Percentiles rank a stretch among this genome's conserved stretches.
These are phyloP conservation scores for Mrakia blollopis DNA, from an alignment of 768 basidiomycete genomes.

Conservation along the genomic window DNA sequence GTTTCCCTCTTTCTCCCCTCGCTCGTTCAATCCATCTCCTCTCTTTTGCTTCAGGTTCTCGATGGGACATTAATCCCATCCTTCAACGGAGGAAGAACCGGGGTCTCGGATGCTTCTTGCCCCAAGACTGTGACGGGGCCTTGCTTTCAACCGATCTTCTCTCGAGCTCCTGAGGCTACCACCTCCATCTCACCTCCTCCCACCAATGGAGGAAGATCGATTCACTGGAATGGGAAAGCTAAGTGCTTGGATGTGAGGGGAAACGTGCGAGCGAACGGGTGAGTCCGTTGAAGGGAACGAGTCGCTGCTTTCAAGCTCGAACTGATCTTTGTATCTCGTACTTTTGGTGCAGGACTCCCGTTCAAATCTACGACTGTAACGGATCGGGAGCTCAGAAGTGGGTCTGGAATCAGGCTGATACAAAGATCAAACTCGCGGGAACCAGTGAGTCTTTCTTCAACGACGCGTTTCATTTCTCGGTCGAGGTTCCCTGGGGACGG, in stretches of 20 bases:
- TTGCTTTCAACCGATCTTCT: background rate
- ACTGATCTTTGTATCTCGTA: background rate
- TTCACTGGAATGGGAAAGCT: background rate
- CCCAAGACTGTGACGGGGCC: background rate
- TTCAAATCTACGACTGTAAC: conserved; percentile 19
- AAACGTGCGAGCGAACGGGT: background rate
- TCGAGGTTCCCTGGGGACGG: background rate
- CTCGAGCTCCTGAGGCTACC: too few species aligned
- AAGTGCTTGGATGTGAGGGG: background rate
- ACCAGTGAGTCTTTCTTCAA: background rate
- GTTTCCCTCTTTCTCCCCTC: background rate
- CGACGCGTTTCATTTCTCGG: too few species aligned
- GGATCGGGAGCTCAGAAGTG: background rate
- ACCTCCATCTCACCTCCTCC: background rate
- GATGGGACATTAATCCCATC: background rate
- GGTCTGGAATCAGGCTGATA: conserved; percentile 5
- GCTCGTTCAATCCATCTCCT: too few species aligned
- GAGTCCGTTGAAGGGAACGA: background rate
- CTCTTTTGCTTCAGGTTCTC: background rate
- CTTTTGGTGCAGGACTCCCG: background rate
- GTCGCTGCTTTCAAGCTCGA: background rate
- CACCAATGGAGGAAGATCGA: background rate
- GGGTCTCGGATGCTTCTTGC: background rate
- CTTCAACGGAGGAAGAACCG: background rate
- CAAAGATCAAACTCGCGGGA: conserved; percentile 11